phyloP scores from a whole-genome alignment of 768 basidiomycete genomes.

The Russula sp. region DNA sequence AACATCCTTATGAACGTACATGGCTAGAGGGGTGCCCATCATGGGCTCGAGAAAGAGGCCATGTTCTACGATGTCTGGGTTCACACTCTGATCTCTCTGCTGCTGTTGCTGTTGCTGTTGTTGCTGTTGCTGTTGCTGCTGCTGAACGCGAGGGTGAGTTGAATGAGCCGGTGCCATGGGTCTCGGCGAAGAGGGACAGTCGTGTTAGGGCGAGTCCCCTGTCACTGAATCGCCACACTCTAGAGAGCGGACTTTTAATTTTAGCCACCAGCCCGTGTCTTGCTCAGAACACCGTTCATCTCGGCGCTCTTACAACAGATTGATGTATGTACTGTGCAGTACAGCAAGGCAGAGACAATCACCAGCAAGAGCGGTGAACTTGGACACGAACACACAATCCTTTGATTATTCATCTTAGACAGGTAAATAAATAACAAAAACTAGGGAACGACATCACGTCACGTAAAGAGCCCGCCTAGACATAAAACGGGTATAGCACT shows the following conservation, averaged over 20 bases:
- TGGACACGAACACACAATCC: background rate
- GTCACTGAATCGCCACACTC: slow-evolving; percentile 22
- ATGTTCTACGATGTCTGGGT: slow-evolving; percentile 29
- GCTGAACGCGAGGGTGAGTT: slow-evolving; percentile 47
- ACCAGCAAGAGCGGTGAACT: too few species aligned
- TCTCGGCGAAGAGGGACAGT: slow-evolving; percentile 35
- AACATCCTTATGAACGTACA: slow-evolving; percentile 81
- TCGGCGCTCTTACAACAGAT: too few species aligned
- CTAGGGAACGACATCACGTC: background rate
- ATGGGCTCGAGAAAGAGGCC: slow-evolving; percentile 74
- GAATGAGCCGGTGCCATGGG: slow-evolving; percentile 81
- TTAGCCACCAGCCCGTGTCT: slow-evolving; percentile 8
- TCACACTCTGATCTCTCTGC: slow-evolving; percentile 34
- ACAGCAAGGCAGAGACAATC: too few species aligned
- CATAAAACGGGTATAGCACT: background rate
- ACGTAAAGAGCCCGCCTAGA: background rate
- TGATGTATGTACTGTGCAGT: too few species aligned
- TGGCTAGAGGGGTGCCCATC: slow-evolving; percentile 65
- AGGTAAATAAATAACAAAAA: background rate
- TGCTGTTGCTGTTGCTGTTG: slow-evolving; percentile 34
- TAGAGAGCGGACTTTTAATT: slow-evolving; percentile 21
- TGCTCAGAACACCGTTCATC: background rate
- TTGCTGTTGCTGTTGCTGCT: slow-evolving; percentile 35
- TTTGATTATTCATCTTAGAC: background rate
- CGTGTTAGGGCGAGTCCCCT: slow-evolving; percentile 26